Conservation (phyloP, 2,329 filamentous ascomycete species). For the Xylaria digitata region DNA sequence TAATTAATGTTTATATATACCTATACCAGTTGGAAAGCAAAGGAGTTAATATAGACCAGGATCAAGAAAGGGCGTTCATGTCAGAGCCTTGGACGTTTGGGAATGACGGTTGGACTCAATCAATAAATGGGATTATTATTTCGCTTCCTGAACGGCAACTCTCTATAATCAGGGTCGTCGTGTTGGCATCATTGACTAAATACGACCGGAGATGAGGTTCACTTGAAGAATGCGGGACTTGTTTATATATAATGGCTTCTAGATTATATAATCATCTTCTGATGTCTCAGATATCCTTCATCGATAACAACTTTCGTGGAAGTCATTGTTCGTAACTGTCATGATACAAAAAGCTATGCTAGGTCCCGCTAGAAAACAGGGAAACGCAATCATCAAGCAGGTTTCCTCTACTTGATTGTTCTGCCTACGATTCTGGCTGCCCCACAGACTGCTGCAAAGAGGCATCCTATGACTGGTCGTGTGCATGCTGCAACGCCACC, state of each 20-base stretch:
- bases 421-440: neutral
- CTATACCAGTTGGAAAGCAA: constrained; percentile 27
- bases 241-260: constrained; percentile 24
- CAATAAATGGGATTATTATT: constrained; percentile 8
- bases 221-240: constrained; percentile 19
- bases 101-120: constrained; percentile 24
- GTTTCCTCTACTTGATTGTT: constrained; percentile 6
- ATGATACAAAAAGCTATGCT: neutral
- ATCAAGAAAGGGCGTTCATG: constrained; percentile 22
- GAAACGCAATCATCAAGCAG: constrained; percentile 6
- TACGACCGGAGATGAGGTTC: constrained; percentile 5
- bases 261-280: constrained; percentile 24
- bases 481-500: constrained; percentile 5
- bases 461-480: constrained; percentile 8
- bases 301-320: neutral
- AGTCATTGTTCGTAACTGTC: neutral
- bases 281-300: neutral
- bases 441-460: constrained; percentile 11
- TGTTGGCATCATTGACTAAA: constrained; percentile 9
- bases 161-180: neutral
- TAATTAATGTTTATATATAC: constrained; percentile 30
- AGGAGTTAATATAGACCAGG: constrained; percentile 34
- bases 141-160: constrained; percentile 5
- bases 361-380: constrained; percentile 17
- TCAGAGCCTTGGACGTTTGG: constrained; percentile 5